Evolutionary conservation across 805 yeast species (phyloP), one percentile per base, ranked within the genome.

Genomic region (Spathaspora girioi): DNA sequence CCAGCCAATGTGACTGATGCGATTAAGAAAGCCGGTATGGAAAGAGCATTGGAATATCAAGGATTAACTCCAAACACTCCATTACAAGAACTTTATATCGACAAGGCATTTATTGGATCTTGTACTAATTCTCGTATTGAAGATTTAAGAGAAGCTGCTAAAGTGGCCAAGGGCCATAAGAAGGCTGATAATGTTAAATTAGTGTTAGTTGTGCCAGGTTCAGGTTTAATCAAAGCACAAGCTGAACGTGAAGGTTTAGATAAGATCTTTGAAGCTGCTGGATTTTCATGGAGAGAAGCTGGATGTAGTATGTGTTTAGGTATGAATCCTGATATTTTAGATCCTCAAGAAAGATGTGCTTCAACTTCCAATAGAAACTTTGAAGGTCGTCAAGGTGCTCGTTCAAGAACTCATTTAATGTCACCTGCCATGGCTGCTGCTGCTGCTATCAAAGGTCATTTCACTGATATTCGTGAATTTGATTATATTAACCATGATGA

Each of bases 381-480:
- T 67, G 97, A 93, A 72, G 99, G 99, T 63, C 92, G 99, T 74
- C 99, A 94, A 79, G 99, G 99, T 75, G 96, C 97, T 48, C 76
- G 75, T 54, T 90, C 97, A 15, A 84, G 99, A 76, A 94, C 99
- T 17, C 99, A 94, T 69, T 81, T 94, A 67, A 90, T 93, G 96
- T 89, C 97, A 12, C 99, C 99, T 40, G 97, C 97, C 19, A 94
- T 94, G 99, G 99, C 99, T 46, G 99, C 99, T 31, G 97, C 98
- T 18, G 98, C 99, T 17, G 97, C 92, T 62, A 85, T 94, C 59
- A 81, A 80, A 51, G 99, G 99, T 59, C 90, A 86, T 64, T 85
- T 94, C 63, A 80, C 88, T 45, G 99, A 94, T 67, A 92, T 92
- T 61, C 86, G 99, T 73, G 86, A 89, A 50, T 89, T 80, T 69